A percentile compares a stretch with the other conserved stretches of the same genome.
Conservation (phyloP, 2,329 filamentous ascomycete genomes). For the Penicillium sp. region DNA sequence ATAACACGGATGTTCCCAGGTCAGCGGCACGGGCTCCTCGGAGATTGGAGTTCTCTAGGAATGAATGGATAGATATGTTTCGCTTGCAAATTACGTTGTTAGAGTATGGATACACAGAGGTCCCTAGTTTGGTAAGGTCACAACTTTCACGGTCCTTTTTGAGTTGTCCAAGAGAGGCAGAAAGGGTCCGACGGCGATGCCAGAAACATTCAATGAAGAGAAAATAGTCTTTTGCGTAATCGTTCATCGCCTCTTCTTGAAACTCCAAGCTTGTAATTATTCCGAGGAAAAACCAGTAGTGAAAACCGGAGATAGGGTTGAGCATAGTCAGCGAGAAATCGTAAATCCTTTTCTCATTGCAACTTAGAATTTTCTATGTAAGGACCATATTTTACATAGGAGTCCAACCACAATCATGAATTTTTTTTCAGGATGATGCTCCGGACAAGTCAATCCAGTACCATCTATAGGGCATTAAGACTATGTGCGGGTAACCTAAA, state of each 20-base stretch:
- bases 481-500: slow-evolving; percentile 56
- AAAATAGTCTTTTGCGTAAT: too few relatives aligned
- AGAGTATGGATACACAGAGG: not conserved
- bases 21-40: not conserved
- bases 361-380: slow-evolving; percentile 31
- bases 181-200: not conserved
- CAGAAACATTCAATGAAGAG: too few relatives aligned
- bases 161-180: not conserved
- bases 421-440: slow-evolving; percentile 21
- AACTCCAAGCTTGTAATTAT: too few relatives aligned
- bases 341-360: slow-evolving; percentile 32
- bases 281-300: too few relatives aligned
- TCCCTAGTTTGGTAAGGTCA: not conserved
- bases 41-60: not conserved
- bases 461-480: slow-evolving; percentile 23
- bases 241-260: too few relatives aligned
- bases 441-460: slow-evolving; percentile 7
- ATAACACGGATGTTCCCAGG: slow-evolving; percentile 2
- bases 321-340: slow-evolving; percentile 14
- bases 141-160: not conserved
- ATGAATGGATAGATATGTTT: not conserved
- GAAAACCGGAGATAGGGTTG: not conserved
- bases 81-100: not conserved
- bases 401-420: slow-evolving; percentile 26
- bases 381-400: slow-evolving; percentile 31